Conservation (phyloP, 2,329 filamentous ascomycete genomes). For the Nigrospora osmanthi region DNA sequence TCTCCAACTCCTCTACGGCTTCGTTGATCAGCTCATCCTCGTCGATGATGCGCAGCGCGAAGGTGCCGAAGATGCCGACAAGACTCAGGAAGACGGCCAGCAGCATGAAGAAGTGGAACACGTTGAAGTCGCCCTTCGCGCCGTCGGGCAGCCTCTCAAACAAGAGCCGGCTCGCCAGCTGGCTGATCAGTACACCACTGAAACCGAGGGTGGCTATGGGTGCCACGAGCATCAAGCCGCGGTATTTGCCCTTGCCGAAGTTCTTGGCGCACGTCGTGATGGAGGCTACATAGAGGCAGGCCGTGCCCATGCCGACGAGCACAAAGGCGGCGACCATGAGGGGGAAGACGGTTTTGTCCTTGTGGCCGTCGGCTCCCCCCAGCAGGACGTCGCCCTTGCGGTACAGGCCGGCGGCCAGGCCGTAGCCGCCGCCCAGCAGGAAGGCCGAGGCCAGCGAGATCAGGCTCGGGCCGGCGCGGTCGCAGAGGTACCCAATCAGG, state of each 20-base stretch:
- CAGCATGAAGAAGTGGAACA: slow-evolving; percentile 85
- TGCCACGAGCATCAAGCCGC: slow-evolving; percentile 79
- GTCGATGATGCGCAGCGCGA: slow-evolving; percentile 71
- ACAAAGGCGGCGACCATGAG: slow-evolving; percentile 84
- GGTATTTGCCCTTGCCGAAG: slow-evolving; percentile 81
- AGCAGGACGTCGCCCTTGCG: slow-evolving; percentile 28
- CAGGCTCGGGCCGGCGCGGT: slow-evolving; percentile 74
- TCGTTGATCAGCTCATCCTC: slow-evolving; percentile 85
- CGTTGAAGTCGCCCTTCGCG: slow-evolving; percentile 55
- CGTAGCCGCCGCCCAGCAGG: slow-evolving; percentile 75
- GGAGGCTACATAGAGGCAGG: slow-evolving; percentile 79
- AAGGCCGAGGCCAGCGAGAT: slow-evolving; percentile 65
- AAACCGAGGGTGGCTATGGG: slow-evolving; percentile 91
- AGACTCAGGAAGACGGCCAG: slow-evolving; percentile 62
- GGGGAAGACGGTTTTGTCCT: slow-evolving; percentile 59
- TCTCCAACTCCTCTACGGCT: slow-evolving; percentile 83
- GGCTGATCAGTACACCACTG: slow-evolving; percentile 93
- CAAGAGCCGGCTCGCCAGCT: slow-evolving; percentile 72
- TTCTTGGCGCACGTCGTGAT: slow-evolving; percentile 98
- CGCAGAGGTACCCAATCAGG: slow-evolving; percentile 82
- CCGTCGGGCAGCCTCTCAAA: slow-evolving; percentile 62
- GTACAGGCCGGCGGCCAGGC: slow-evolving; percentile 76
- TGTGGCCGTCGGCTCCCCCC: slow-evolving; percentile 28
- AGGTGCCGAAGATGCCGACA: slow-evolving; percentile 65
- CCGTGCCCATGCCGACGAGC: slow-evolving; percentile 74